phyloP scores from a whole-genome alignment of 1,139 yeast genomes.

The Blastobotrys buckinghamii region DNA sequence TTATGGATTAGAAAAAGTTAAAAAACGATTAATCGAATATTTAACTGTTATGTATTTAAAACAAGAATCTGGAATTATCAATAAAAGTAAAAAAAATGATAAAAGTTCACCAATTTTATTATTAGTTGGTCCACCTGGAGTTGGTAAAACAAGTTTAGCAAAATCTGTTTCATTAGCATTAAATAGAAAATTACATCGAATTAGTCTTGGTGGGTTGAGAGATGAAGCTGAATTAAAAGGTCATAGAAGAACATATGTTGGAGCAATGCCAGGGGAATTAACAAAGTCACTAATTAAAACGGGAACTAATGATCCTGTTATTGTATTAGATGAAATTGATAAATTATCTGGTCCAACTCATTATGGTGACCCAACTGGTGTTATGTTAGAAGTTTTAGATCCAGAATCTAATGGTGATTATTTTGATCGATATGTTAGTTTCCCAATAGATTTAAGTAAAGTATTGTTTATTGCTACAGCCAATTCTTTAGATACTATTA shows the following conservation, averaged over 20 bases:
- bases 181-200: slow-evolving; percentile 73
- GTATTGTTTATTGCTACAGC: slow-evolving; percentile 87
- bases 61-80: slow-evolving; percentile 17
- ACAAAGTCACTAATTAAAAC: slow-evolving; percentile 75
- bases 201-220: slow-evolving; percentile 82
- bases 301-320: slow-evolving; percentile 82
- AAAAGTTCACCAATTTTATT: slow-evolving; percentile 70
- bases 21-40: slow-evolving; percentile 74
- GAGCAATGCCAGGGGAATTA: slow-evolving; percentile 87
- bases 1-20: slow-evolving; percentile 76
- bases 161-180: slow-evolving; percentile 78
- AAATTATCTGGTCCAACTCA: slow-evolving; percentile 53
- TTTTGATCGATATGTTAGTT: slow-evolving; percentile 81
- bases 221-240: slow-evolving; percentile 93
- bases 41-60: slow-evolving; percentile 70
- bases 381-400: slow-evolving; percentile 80
- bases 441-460: slow-evolving; percentile 81
- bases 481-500: slow-evolving; percentile 68
- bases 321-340: slow-evolving; percentile 82
- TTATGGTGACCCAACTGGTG: slow-evolving; percentile 92
- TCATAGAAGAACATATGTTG: slow-evolving; percentile 88
- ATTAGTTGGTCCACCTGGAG: slow-evolving; percentile 94
- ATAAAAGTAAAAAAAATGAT: slow-evolving; percentile 22
- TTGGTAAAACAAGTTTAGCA: slow-evolving; percentile 88
- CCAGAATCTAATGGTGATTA: slow-evolving; percentile 83